A percentile compares a stretch with the other conserved stretches of the same genome.
These are phyloP conservation scores for Royoungia palumana DNA, from an alignment of 768 basidiomycete species.

Conservation along the genomic window DNA sequence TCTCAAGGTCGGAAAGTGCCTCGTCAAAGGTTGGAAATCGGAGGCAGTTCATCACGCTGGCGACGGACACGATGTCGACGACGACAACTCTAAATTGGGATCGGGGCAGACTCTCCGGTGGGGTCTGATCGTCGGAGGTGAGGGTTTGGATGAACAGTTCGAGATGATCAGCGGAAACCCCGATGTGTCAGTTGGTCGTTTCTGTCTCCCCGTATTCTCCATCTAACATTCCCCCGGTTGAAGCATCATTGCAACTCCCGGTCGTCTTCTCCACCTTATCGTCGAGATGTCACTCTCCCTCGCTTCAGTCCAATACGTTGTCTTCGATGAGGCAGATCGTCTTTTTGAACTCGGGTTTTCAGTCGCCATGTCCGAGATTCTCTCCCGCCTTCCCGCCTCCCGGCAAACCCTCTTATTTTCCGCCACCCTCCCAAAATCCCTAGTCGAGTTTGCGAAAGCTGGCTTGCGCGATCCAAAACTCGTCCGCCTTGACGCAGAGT, in stretches of 20 bases:
- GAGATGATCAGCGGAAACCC: constrained; percentile 93
- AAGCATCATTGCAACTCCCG: constrained; percentile 97
- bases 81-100: constrained; percentile 42
- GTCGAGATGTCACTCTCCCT: constrained; percentile 97
- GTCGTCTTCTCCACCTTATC: constrained; percentile 91
- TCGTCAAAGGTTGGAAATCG: constrained; percentile 76
- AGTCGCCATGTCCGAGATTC: constrained; percentile 85
- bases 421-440: constrained; percentile 90
- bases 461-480: constrained; percentile 92
- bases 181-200: constrained; percentile 70
- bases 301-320: constrained; percentile 80
- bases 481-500: constrained; percentile 93
- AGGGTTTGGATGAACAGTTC: constrained; percentile 93
- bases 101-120: constrained; percentile 71
- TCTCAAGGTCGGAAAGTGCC: constrained; percentile 89
- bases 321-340: constrained; percentile 98
- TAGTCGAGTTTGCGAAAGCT: constrained; percentile 98
- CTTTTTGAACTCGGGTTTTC: constrained; percentile 99
- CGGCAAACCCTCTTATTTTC: constrained; percentile 96
- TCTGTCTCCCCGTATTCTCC: constrained; percentile 3
- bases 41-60: constrained; percentile 69
- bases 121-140: constrained; percentile 95
- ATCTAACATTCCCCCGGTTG: constrained; percentile 9
- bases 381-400: constrained; percentile 79
- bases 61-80: constrained; percentile 51